A percentile compares a stretch with the other conserved stretches of the same genome.
Evolutionary conservation across 352 stramenopile genomes (phyloP).

Genomic region (Phytophthora aleatoria): DNA sequence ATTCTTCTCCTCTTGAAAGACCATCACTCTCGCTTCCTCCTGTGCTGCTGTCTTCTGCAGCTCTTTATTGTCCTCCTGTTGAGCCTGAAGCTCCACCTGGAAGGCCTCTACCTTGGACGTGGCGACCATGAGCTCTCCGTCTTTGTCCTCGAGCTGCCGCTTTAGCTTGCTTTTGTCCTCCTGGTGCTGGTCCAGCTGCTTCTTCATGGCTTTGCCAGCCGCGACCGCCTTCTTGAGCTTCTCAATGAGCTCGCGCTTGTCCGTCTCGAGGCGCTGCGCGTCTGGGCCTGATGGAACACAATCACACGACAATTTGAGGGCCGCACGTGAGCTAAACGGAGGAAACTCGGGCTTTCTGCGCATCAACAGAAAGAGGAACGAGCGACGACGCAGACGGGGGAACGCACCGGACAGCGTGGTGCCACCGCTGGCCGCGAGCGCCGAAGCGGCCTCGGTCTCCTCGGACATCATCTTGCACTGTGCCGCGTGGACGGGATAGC

Average conservation of each 20-base stretch:
- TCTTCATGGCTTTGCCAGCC: slow-evolving; percentile 72
- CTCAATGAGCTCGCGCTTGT: slow-evolving; percentile 78
- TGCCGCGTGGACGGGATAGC: slow-evolving; percentile 29
- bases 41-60: slow-evolving; percentile 43
- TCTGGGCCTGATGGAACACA: slow-evolving; percentile 16
- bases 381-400: neutral
- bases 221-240: slow-evolving; percentile 79
- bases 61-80: slow-evolving; percentile 38
- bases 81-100: slow-evolving; percentile 49
- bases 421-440: slow-evolving; percentile 3
- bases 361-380: slow-evolving; percentile 24
- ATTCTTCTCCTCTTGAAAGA: slow-evolving; percentile 67
- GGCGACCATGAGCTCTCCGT: slow-evolving; percentile 51
- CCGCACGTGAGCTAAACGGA: slow-evolving; percentile 18
- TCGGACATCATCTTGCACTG: slow-evolving; percentile 35
- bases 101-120: slow-evolving; percentile 58
- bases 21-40: slow-evolving; percentile 50
- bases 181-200: slow-evolving; percentile 69
- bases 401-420: slow-evolving; percentile 26
- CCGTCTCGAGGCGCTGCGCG: slow-evolving; percentile 53
- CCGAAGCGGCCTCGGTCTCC: slow-evolving; percentile 23
- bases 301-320: slow-evolving; percentile 22
- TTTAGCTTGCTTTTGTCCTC: slow-evolving; percentile 52
- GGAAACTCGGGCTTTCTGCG: slow-evolving; percentile 3
- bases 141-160: slow-evolving; percentile 53